Base-by-base conservation (phyloP, 208 protist species). In the Leptomonas pyrrhocoris region DNA sequence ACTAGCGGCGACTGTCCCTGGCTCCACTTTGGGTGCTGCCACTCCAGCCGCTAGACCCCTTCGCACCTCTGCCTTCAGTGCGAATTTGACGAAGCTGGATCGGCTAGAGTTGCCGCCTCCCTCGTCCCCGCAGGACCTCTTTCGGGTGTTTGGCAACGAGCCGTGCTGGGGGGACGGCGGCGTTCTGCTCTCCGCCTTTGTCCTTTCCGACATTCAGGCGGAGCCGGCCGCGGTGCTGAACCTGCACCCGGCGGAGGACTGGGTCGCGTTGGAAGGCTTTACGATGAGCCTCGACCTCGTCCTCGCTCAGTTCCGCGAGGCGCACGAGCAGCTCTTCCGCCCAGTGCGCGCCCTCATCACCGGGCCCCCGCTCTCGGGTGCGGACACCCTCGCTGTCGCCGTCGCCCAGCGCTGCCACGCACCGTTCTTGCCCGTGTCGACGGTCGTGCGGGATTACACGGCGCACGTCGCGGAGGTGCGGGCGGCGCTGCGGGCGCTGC, bases 291-390 rank as follows among this genome's bases (percentile, higher is more conserved):
- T 95, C 36, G 81, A 90, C 54, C 74, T 85, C 34, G 74, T 96
- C 27, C 82, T 90, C 31, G 60, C 62, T 12, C 83, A 98, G 78
- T 98, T 92, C 68, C 82, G 84, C 30, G 69, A 68, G 49, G 73
- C 50, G 42, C 82, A 89, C 25, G 40, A 6, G 19, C 65, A 73
- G 38, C 0, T 23, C 0, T 71, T 96, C 16, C 45, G 70, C 21
- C 93, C 96, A 12, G 57, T 95, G 30, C 83, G 88, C 23, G 21
- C 93, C 43, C 40, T 95, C 45, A 58, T 98, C 8, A 72, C 88
- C 16, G 96, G 96, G 7, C 96, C 96, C 16, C 96, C 96, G 40
- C 78, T 90, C 16, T 81, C 73, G 21, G 88, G 88, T 23, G 88
- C 78, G 53, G 85, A 84, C 23, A 59, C 68, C 1, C 68, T 94